A percentile compares a stretch with the other conserved stretches of the same genome.
These are phyloP conservation scores for Salix viminalis DNA, from an alignment of 345 rosid genomes.

Conservation along the genomic window DNA sequence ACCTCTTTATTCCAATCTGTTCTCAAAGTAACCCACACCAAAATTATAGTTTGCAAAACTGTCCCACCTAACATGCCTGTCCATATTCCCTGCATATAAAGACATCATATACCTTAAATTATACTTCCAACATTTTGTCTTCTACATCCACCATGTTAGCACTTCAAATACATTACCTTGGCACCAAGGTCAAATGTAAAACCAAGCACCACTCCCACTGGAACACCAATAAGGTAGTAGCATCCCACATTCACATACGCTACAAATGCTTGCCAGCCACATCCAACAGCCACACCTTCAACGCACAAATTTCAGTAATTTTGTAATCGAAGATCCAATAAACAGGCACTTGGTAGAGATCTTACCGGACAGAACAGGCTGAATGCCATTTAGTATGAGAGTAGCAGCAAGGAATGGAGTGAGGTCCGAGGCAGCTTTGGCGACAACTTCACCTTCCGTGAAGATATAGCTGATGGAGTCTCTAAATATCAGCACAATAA, in stretches of 20 bases:
- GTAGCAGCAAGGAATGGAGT: conserved; percentile 52
- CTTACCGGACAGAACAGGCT: conserved; percentile 67
- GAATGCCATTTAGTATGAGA: conserved; percentile 46
- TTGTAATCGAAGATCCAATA: neutral
- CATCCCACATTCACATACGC: conserved; percentile 64
- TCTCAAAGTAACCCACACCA: conserved; percentile 40
- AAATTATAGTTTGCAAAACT: conserved; percentile 47
- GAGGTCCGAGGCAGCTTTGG: conserved; percentile 49
- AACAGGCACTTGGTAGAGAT: neutral
- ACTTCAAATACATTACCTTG: conserved; percentile 32
- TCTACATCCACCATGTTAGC: too few species aligned
- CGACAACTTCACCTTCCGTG: conserved; percentile 50
- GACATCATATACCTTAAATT: neutral
- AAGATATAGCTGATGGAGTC: conserved; percentile 53
- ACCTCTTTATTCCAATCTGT: conserved; percentile 72
- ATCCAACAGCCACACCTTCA: conserved; percentile 71
- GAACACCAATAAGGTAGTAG: conserved; percentile 56
- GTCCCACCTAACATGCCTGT: conserved; percentile 73
- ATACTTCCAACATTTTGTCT: too few species aligned
- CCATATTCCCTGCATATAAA: conserved; percentile 14
- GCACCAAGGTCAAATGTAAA: conserved; percentile 46
- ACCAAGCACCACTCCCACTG: conserved; percentile 52
- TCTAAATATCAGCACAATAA: conserved; percentile 37
- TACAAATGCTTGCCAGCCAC: conserved; percentile 73
- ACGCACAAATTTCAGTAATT: neutral